Conservation (phyloP, 179 eudicot species). For the Gypsophila paniculata region DNA sequence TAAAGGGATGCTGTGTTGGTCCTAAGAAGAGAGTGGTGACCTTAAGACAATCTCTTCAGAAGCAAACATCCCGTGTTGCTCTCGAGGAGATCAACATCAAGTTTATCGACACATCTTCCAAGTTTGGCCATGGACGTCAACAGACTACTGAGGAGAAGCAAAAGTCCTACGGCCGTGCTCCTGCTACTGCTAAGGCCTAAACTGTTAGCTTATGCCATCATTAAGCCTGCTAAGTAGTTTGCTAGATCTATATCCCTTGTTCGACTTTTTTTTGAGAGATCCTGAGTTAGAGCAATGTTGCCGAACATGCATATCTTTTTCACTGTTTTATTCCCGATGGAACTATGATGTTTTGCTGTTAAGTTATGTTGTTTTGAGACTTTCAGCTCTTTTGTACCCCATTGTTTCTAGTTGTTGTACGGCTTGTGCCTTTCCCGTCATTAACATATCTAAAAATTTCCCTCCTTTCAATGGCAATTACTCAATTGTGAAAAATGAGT, state of each 20-base stretch:
- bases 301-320: not conserved
- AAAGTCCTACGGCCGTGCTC: slow-evolving; percentile 20
- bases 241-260: not conserved
- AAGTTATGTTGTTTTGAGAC: too few species aligned
- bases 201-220: too few species aligned
- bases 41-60: slow-evolving; percentile 39
- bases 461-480: too few species aligned
- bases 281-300: not conserved
- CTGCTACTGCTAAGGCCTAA: slow-evolving; percentile 26
- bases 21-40: slow-evolving; percentile 49
- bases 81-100: slow-evolving; percentile 36
- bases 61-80: slow-evolving; percentile 45
- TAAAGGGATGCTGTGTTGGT: slow-evolving; percentile 46
- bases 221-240: not conserved
- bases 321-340: not conserved
- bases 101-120: slow-evolving; percentile 41
- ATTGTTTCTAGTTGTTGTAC: too few species aligned
- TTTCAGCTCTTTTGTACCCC: too few species aligned
- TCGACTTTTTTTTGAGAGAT: not conserved
- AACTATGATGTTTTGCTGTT: not conserved
- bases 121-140: slow-evolving; percentile 46
- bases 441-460: too few species aligned
- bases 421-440: too few species aligned
- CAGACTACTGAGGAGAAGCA: slow-evolving; percentile 40
- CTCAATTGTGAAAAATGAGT: too few species aligned